These are phyloP conservation scores for Sergeia podlipaevii DNA, from an alignment of 208 protist genomes.

Conservation along the genomic window DNA sequence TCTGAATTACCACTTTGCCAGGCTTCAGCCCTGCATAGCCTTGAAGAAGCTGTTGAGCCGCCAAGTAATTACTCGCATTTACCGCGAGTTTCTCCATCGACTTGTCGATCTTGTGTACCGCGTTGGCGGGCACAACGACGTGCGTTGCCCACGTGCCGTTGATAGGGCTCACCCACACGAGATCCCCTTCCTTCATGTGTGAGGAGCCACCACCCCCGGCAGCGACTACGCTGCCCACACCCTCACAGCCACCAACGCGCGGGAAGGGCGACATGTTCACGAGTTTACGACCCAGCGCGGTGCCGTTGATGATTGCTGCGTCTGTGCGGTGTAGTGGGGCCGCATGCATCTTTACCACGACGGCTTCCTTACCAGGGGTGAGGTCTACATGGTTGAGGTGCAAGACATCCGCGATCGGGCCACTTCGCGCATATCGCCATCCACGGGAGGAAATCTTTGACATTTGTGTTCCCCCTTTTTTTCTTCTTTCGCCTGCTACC, in stretches of 20 bases:
- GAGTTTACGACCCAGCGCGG: slow-evolving; percentile 45
- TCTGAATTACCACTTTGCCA: slow-evolving; percentile 65
- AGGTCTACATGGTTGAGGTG: slow-evolving; percentile 50
- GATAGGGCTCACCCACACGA: slow-evolving; percentile 64
- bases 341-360: slow-evolving; percentile 53
- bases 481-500: too few species aligned
- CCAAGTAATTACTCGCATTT: slow-evolving; percentile 65
- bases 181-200: slow-evolving; percentile 63
- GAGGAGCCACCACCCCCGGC: slow-evolving; percentile 7
- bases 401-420: slow-evolving; percentile 48
- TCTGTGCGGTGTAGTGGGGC: slow-evolving; percentile 65
- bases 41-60: slow-evolving; percentile 61
- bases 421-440: slow-evolving; percentile 65
- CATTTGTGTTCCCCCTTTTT: too few species aligned
- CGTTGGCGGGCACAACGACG: slow-evolving; percentile 29
- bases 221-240: slow-evolving; percentile 49
- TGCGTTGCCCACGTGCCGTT: slow-evolving; percentile 65
- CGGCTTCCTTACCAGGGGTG: slow-evolving; percentile 34
- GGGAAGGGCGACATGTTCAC: slow-evolving; percentile 32
- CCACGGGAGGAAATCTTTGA: slow-evolving; percentile 55
- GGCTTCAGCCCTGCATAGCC: slow-evolving; percentile 46
- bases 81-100: slow-evolving; percentile 40
- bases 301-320: slow-evolving; percentile 67
- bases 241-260: slow-evolving; percentile 60
- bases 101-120: slow-evolving; percentile 58